These are phyloP conservation scores for Ceraceosorus bombacis DNA, from an alignment of 1,284 basidiomycete genomes.

Conservation along the genomic window DNA sequence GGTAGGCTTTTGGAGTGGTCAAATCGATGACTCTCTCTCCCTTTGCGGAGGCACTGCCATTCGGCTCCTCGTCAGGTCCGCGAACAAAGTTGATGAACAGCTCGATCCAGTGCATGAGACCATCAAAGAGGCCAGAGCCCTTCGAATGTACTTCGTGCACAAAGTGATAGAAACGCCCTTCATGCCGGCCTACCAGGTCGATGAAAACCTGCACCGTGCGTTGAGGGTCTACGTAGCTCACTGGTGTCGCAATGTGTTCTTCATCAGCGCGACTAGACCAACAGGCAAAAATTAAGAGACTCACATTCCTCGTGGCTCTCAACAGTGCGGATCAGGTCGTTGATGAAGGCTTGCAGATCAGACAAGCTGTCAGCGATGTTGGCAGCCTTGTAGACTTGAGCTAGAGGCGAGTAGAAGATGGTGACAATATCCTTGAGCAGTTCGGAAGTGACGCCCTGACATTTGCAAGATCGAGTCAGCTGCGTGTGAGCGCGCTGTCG, in stretches of 20 bases:
- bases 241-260: slow-evolving; percentile 36
- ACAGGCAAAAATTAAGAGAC: too few species aligned
- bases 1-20: too few species aligned
- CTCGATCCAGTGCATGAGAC: slow-evolving; percentile 94
- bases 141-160: slow-evolving; percentile 98
- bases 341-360: slow-evolving; percentile 89
- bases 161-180: slow-evolving; percentile 90
- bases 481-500: too few species aligned
- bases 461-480: too few species aligned
- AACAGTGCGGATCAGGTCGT: slow-evolving; percentile 89
- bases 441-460: slow-evolving; percentile 81
- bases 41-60: background rate
- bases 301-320: slow-evolving; percentile 71
- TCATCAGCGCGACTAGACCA: too few species aligned
- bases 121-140: slow-evolving; percentile 86
- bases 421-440: slow-evolving; percentile 97
- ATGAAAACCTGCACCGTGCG: slow-evolving; percentile 87
- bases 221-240: slow-evolving; percentile 75
- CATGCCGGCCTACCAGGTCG: slow-evolving; percentile 84
- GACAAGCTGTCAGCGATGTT: slow-evolving; percentile 88
- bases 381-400: slow-evolving; percentile 94
- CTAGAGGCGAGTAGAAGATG: slow-evolving; percentile 96
- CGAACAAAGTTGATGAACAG: slow-evolving; percentile 83
- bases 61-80: slow-evolving; percentile 60
- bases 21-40: too few species aligned